These are phyloP conservation scores for Salix viminalis DNA, from an alignment of 345 rosid genomes.

Conservation along the genomic window DNA sequence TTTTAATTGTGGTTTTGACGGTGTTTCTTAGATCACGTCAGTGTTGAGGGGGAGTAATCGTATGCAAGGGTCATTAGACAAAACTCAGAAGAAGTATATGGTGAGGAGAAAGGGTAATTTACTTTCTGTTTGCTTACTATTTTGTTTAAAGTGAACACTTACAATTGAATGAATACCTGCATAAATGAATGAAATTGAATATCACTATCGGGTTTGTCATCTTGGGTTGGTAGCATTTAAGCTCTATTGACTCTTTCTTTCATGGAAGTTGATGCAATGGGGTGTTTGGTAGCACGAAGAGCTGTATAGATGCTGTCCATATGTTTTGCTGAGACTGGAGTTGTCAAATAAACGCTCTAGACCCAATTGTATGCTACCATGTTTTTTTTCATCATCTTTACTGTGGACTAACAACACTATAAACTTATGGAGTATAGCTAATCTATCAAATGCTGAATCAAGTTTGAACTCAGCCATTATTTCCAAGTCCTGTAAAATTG, in stretches of 20 bases:
- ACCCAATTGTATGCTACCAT: neutral
- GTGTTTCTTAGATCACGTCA: constrained; percentile 40
- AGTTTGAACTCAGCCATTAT: neutral
- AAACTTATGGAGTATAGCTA: neutral
- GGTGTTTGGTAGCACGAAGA: neutral
- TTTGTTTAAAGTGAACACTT: neutral
- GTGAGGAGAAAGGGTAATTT: constrained; percentile 48
- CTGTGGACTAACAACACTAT: neutral
- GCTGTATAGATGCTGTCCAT: neutral
- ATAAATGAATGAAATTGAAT: neutral
- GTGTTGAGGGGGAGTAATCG: constrained; percentile 32
- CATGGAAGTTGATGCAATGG: neutral
- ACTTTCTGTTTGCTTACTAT: constrained; percentile 14
- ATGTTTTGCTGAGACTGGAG: neutral
- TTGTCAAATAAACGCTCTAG: neutral
- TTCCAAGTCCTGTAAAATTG: neutral
- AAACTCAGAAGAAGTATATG: constrained; percentile 40
- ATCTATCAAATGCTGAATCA: neutral
- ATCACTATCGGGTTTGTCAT: neutral
- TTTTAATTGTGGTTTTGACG: constrained; percentile 14
- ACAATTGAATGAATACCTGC: neutral
- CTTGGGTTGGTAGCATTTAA: neutral
- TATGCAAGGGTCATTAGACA: constrained; percentile 37
- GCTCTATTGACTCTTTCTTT: neutral
- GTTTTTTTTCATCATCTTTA: neutral